Evolutionary conservation across 768 basidiomycete species (phyloP).

Genomic region (Pisolithus sp.): DNA sequence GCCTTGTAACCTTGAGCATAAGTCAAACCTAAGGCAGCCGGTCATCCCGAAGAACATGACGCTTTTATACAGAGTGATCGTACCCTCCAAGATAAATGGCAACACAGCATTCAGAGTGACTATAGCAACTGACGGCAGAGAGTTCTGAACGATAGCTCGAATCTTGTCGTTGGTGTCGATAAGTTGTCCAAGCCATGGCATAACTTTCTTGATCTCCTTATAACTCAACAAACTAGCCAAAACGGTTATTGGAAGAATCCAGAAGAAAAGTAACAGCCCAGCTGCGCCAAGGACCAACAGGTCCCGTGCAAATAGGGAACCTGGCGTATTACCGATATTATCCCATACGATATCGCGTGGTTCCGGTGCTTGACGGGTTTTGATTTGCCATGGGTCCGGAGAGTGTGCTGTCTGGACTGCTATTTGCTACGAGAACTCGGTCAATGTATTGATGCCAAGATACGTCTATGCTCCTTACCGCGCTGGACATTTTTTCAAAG

Average conservation of each 20-base stretch:
- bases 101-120: constrained; percentile 83
- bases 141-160: constrained; percentile 88
- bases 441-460: not conserved
- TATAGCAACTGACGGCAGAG: constrained; percentile 85
- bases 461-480: constrained; percentile 44
- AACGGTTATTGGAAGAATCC: constrained; percentile 86
- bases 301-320: constrained; percentile 58
- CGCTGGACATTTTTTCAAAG: constrained; percentile 91
- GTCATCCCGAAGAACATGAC: not conserved
- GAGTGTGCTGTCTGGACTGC: constrained; percentile 82
- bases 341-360: constrained; percentile 95
- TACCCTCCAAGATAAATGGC: constrained; percentile 87
- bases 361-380: constrained; percentile 79
- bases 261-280: constrained; percentile 75
- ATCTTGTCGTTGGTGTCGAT: constrained; percentile 80
- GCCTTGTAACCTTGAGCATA: constrained; percentile 90
- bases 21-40: constrained; percentile 49
- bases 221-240: constrained; percentile 87
- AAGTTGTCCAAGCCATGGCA: constrained; percentile 81
- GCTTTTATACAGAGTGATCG: constrained; percentile 1
- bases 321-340: constrained; percentile 67
- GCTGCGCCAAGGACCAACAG: constrained; percentile 65
- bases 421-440: constrained; percentile 54
- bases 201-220: constrained; percentile 83
- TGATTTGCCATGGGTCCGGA: constrained; percentile 55